Conservation (phyloP, 495 filamentous ascomycete species). For the Xylaria telfairii region DNA sequence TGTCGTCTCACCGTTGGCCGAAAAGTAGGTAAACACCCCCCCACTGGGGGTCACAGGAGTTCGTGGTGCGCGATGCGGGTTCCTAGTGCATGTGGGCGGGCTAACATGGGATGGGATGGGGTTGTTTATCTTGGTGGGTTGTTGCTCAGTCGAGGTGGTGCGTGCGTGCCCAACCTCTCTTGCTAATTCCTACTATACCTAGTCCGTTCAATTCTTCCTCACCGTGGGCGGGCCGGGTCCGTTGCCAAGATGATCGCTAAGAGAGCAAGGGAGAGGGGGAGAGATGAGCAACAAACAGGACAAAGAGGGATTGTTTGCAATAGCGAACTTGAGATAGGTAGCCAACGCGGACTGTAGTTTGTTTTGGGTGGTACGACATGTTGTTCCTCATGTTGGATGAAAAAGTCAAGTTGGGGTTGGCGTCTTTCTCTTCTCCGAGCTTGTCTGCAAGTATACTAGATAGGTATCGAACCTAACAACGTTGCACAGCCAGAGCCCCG, state of each 20-base stretch:
- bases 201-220: not conserved
- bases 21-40: no score
- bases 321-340: not conserved
- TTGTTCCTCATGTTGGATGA: not conserved
- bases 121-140: no score
- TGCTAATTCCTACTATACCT: no score
- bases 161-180: conserved; percentile 17
- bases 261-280: not conserved
- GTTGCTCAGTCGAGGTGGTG: conserved; percentile 2
- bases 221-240: not conserved
- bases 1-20: conserved; percentile 9
- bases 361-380: not conserved
- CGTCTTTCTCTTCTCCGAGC: not conserved
- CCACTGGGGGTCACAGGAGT: conserved; percentile 10
- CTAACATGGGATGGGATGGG: not conserved
- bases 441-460: no score
- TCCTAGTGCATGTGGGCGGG: not conserved
- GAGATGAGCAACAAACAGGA: not conserved
- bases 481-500: not conserved
- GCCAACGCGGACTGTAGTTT: not conserved
- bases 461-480: no score
- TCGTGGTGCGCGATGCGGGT: conserved; percentile 10
- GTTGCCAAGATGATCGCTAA: conserved; percentile 12
- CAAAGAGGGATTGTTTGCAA: not conserved
- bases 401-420: not conserved